phyloP scores from a whole-genome alignment of 75 land plant species.

The Larix kaempferi region DNA sequence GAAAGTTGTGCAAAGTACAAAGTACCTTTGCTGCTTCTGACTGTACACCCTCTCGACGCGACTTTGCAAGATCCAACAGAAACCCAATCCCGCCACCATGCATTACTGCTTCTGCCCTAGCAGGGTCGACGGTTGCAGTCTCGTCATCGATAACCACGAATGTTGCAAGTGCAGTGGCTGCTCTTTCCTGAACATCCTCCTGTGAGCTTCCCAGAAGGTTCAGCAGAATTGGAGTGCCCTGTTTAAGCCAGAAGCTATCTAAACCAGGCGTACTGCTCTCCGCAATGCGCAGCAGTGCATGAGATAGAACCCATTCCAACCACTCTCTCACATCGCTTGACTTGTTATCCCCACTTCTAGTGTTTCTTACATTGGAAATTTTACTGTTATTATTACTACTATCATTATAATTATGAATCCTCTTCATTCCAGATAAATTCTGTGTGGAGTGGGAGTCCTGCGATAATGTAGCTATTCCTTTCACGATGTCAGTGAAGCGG shows the following conservation, averaged over 20 bases:
- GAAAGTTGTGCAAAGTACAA: neutral
- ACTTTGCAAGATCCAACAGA: slow-evolving; percentile 80
- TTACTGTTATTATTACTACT: too few relatives aligned
- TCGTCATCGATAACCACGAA: slow-evolving; percentile 99
- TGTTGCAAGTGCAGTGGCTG: slow-evolving; percentile 93
- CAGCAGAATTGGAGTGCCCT: slow-evolving; percentile 81
- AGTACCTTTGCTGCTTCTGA: slow-evolving; percentile 96
- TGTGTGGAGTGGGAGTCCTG: slow-evolving; percentile 8
- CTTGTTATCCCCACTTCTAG: slow-evolving; percentile 21
- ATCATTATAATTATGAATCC: too few relatives aligned
- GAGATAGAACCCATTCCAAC: slow-evolving; percentile 92
- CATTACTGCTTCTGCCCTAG: slow-evolving; percentile 95
- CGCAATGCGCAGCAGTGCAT: slow-evolving; percentile 73
- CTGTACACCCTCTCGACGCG: slow-evolving; percentile 89
- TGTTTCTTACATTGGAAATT: slow-evolving; percentile 10
- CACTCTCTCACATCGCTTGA: slow-evolving; percentile 53
- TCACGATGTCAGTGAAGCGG: slow-evolving; percentile 59
- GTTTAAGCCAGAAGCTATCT: slow-evolving; percentile 87
- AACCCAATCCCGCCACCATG: slow-evolving; percentile 64
- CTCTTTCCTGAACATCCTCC: slow-evolving; percentile 98
- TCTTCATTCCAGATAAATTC: slow-evolving; percentile 3
- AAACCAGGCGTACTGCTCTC: slow-evolving; percentile 73
- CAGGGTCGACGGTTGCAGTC: slow-evolving; percentile 78
- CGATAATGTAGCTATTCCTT: slow-evolving; percentile 43
- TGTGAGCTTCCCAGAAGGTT: slow-evolving; percentile 74